Evolutionary conservation across 2,329 filamentous ascomycete species (phyloP), one percentile per base, ranked within the genome.

Genomic region (Fusarium dimerum): DNA sequence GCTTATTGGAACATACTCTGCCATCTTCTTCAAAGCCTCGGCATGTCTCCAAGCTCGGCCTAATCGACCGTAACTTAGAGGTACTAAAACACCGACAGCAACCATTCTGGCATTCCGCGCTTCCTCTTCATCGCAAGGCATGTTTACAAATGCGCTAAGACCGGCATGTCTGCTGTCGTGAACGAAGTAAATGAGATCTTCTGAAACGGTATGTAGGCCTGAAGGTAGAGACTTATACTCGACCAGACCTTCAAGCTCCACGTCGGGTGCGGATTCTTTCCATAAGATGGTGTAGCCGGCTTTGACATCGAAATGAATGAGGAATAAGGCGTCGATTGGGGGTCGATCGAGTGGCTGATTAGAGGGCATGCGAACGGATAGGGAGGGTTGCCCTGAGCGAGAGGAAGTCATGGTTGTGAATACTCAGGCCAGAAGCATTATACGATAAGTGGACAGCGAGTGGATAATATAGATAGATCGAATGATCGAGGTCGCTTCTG

Each of bases 171-270:
- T 79, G 44, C 83, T 77, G 55, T 84, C 87, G 67, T 97, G 92
- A 41, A 96, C 86, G 71, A 97, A 99, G 77, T 97, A 99, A 66
- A 92, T 90, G 47, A 97, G 78, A 71, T 99, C 94, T 60, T 92
- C 85, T 32, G 87, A 79, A 17, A 97, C 90, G 51, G 90, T 89
- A 73, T 99, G 94, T 45, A 97, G 74, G 20, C 94, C 94, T 0
- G 93, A 97, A 3, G 94, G 94, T 43, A 99, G 81, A 56, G 91
- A 95, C 74, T 97, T 97, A 81, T 92, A 99, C 74, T 99, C 94
- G 66, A 97, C 91, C 20, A 89, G 85, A 50, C 91, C 91, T 62
- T 96, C 90, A 45, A 97, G 82, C 72, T 83, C 79, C 74, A 93
- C 80, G 45, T 84, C 86, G 13, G 85, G 78, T 1, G 84, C 74